Evolutionary conservation across 768 basidiomycete species (phyloP).

Genomic region (Pleurotus tuber-regium): DNA sequence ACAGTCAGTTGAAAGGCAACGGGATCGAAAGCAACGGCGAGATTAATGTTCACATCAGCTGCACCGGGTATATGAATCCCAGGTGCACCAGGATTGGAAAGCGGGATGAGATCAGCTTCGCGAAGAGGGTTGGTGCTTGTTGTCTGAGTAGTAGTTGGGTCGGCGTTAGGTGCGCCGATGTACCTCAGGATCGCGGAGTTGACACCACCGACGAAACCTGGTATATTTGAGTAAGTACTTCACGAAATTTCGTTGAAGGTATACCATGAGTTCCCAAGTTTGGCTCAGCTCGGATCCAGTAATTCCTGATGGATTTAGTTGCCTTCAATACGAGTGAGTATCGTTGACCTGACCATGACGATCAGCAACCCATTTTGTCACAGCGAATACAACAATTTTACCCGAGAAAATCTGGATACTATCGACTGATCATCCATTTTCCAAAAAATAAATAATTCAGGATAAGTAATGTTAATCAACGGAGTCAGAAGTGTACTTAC

Average conservation of each 20-base stretch:
- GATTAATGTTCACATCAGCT: slow-evolving; percentile 32
- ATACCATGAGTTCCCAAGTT: slow-evolving; percentile 8
- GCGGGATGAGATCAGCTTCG: slow-evolving; percentile 29
- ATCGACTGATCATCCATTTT: too few relatives aligned
- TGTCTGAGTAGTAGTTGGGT: slow-evolving; percentile 26
- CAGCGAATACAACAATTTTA: too few relatives aligned
- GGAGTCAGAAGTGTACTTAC: too few relatives aligned
- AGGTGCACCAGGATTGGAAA: slow-evolving; percentile 24
- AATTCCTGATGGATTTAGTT: slow-evolving; percentile 37
- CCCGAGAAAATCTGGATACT: slow-evolving; percentile 34
- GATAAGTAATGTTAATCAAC: too few relatives aligned
- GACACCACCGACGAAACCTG: slow-evolving; percentile 26
- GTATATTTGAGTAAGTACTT: not conserved
- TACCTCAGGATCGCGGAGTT: slow-evolving; percentile 45
- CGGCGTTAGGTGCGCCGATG: slow-evolving; percentile 22
- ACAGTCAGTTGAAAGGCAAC: slow-evolving; percentile 25
- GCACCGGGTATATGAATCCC: slow-evolving; percentile 32
- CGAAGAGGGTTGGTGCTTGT: slow-evolving; percentile 18
- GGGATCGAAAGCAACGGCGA: slow-evolving; percentile 18
- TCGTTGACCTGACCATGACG: slow-evolving; percentile 42
- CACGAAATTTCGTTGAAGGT: too few relatives aligned
- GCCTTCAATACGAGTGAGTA: slow-evolving; percentile 37
- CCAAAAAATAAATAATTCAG: too few relatives aligned
- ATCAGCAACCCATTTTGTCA: too few relatives aligned
- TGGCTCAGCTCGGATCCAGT: slow-evolving; percentile 35